Base-by-base conservation (phyloP, 2,329 filamentous ascomycete genomes). In the Lasiodiplodia citricola region DNA sequence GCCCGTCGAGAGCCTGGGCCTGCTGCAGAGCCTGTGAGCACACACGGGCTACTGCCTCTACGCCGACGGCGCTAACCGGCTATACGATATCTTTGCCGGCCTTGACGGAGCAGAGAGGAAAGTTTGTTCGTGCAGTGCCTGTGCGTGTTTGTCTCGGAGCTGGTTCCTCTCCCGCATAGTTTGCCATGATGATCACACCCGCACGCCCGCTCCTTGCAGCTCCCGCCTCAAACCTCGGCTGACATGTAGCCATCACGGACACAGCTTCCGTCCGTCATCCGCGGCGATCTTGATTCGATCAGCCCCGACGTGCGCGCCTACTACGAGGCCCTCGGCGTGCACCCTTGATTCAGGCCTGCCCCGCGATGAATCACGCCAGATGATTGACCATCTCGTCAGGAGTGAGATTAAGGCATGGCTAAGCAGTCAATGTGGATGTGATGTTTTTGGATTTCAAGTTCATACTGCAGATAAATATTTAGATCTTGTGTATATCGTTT, bases 271-370 rank as follows among this genome's bases (percentile, higher is more conserved):
- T 73, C 92, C 75, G 84, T 87, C 67, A 94, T 99, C 70, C 89
- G 97, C 73, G 96, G 96, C 57, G 96, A 99, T 78, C 86, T 99
- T 11, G 96, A 99, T 81, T 97, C 95, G 4, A 83, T 98, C 21
- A 82, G 82, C 2, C 83, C 87, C 11, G 80, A 87, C 14, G 86
- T 92, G 13, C 85, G 85, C 65, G 75, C 84, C n/a, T 91, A 91
- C 80, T 97, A 94, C 80, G 83, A 86, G 44, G 81, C 83, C 25
- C 84, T 86, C 65, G 79, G 84, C 35, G 86, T 25, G 25, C 25
- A 3, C 25, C n/a, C n/a, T n/a, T n/a, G n/a, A n/a, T n/a, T n/a
- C n/a, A n/a, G n/a, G n/a, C n/a, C n/a, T n/a, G n/a, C n/a, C n/a
- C n/a, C n/a, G n/a, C n/a, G n/a, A n/a, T n/a, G n/a, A n/a, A n/a